Percentiles rank a stretch among this genome's conserved stretches.
Conservation (phyloP, 768 basidiomycete species). For the Tulasnella sp. region DNA sequence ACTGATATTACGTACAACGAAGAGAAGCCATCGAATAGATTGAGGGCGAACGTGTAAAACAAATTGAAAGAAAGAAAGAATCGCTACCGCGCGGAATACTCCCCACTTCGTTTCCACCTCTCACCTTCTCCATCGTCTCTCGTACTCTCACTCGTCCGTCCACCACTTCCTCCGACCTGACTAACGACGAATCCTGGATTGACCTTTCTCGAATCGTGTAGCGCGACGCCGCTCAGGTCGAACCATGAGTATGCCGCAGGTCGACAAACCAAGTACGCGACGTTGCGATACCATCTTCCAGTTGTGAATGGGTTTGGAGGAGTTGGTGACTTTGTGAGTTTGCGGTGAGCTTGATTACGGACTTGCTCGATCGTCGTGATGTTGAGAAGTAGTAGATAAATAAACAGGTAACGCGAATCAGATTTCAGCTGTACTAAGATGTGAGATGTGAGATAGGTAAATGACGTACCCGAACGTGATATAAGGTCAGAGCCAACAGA, state of each 20-base stretch:
- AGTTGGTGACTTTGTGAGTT: constrained; percentile 42
- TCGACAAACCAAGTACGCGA: constrained; percentile 63
- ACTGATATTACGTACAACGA: too few species aligned
- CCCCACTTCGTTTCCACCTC: too few species aligned
- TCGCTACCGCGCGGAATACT: too few species aligned
- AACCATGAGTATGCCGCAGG: constrained; percentile 75
- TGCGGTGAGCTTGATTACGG: constrained; percentile 70
- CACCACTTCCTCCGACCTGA: too few species aligned
- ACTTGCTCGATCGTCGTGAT: constrained; percentile 97
- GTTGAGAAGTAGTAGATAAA: constrained; percentile 72
- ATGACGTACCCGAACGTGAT: constrained; percentile 69
- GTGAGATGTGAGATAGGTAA: not conserved
- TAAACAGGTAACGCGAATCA: too few species aligned
- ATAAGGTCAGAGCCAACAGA: constrained; percentile 59
- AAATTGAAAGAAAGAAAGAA: too few species aligned
- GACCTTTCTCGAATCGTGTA: constrained; percentile 57
- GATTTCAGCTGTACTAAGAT: constrained; percentile 13
- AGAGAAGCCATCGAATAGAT: too few species aligned
- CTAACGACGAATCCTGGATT: constrained; percentile 70
- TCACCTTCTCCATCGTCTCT: too few species aligned
- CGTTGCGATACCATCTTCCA: constrained; percentile 59
- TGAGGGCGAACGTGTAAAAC: too few species aligned
- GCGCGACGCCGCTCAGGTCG: constrained; percentile 42
- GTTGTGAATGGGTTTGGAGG: constrained; percentile 80
- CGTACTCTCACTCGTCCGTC: too few species aligned